These are phyloP conservation scores for Gautieria morchelliformis DNA, from an alignment of 768 basidiomycete genomes.

Conservation along the genomic window DNA sequence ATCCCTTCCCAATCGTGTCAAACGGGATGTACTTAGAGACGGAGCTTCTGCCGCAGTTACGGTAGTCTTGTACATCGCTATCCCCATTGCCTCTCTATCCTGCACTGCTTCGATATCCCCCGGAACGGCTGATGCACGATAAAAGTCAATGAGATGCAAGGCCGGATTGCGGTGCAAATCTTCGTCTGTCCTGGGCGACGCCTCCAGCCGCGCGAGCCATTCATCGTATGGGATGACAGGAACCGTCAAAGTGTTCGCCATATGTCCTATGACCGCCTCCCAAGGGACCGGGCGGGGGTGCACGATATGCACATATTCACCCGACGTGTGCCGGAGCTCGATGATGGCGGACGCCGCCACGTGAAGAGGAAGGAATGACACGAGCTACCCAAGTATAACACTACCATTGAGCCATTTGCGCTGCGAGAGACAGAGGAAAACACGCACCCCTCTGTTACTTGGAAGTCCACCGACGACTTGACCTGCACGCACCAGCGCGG, in stretches of 20 bases:
- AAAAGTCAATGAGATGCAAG: conserved; percentile 19
- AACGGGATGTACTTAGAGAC: too few species aligned
- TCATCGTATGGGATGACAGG: conserved; percentile 17
- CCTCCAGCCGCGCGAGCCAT: conserved; percentile 15
- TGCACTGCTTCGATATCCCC: neutral
- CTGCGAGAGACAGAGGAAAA: neutral
- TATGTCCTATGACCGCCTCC: conserved; percentile 6
- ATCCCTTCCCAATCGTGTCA: too few species aligned
- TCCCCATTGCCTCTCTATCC: too few species aligned
- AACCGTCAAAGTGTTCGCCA: conserved; percentile 14
- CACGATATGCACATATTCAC: conserved; percentile 14
- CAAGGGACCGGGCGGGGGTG: conserved; percentile 18
- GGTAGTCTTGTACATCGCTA: too few species aligned
- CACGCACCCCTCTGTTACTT: conserved; percentile 5
- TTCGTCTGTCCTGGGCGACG: conserved; percentile 3
- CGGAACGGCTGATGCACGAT: conserved; percentile 1
- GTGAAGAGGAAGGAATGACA: conserved; percentile 19
- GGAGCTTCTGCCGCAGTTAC: too few species aligned
- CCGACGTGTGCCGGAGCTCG: conserved; percentile 15
- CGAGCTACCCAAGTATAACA: conserved; percentile 13
- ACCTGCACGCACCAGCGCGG: conserved; percentile 7
- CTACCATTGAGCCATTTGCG: neutral
- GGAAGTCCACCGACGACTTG: neutral
- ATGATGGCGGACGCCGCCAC: conserved; percentile 16
- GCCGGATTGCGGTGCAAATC: conserved; percentile 16